These are phyloP conservation scores for Helianthus tuberosus DNA, from an alignment of 129 eudicot genomes.

Conservation along the genomic window DNA sequence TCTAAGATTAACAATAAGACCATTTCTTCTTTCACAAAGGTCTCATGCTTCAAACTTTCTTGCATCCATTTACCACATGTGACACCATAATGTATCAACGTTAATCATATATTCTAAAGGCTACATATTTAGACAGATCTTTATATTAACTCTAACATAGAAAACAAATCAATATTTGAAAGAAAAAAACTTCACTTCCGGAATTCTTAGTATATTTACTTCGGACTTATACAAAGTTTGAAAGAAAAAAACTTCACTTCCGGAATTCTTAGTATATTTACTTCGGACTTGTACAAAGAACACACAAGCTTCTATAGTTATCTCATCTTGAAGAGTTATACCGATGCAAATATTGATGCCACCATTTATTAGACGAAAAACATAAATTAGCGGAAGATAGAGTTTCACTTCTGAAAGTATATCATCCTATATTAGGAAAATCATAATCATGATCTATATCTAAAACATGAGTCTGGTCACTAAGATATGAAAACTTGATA, in stretches of 20 bases:
- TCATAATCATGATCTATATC: no score
- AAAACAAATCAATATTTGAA: neutral
- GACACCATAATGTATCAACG: slow-evolving; percentile 12
- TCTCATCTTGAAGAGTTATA: neutral
- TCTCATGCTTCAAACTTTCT: slow-evolving; percentile 89
- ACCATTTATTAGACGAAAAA: neutral
- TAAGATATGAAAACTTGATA: no score
- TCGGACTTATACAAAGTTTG: neutral
- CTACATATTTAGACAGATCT: neutral
- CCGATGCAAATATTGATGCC: neutral
- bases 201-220: neutral
- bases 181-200: neutral
- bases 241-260: neutral
- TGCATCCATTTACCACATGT: slow-evolving; percentile 95
- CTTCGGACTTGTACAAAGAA: neutral
- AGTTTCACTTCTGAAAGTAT: no score
- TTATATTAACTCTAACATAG: slow-evolving; percentile 15
- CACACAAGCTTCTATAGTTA: neutral
- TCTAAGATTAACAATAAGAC: slow-evolving; percentile 35
- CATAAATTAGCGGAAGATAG: no score
- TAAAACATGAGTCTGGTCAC: no score
- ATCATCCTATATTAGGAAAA: no score
- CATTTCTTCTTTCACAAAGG: slow-evolving; percentile 97
- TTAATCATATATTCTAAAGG: slow-evolving; percentile 2
- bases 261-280: neutral